Percentiles rank a stretch among this genome's conserved stretches.
phyloP scores from a whole-genome alignment of 2,329 filamentous ascomycete genomes.

The Pyrenophora tritici-repentis region DNA sequence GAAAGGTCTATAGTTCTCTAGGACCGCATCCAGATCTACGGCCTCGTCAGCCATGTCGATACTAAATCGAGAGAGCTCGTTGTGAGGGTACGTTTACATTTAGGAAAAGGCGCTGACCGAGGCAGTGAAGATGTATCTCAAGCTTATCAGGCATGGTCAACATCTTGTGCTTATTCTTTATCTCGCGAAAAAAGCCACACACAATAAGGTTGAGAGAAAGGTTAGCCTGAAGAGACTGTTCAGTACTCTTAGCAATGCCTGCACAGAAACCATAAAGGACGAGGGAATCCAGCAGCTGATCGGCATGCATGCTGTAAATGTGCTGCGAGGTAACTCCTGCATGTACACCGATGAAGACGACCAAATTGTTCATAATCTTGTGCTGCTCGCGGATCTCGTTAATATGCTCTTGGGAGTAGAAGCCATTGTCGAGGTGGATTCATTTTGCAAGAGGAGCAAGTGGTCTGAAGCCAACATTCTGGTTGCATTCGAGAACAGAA shows the following conservation, averaged over 20 bases:
- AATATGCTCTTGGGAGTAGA: too few relatives aligned
- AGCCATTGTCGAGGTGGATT: too few relatives aligned
- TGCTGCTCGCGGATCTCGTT: too few relatives aligned
- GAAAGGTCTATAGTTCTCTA: constrained; percentile 1
- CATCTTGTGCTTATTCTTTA: constrained; percentile 3
- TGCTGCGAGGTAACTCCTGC: constrained; percentile 7
- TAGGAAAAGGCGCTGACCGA: constrained; percentile 1
- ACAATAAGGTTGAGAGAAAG: constrained; percentile 7
- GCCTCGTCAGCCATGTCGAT: neutral
- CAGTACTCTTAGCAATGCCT: neutral
- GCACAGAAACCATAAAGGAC: constrained; percentile 7
- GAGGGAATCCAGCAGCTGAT: constrained; percentile 11
- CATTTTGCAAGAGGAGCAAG: too few relatives aligned
- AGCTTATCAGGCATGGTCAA: constrained; percentile 10
- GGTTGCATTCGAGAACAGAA: too few relatives aligned
- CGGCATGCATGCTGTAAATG: constrained; percentile 7
- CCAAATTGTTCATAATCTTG: too few relatives aligned
- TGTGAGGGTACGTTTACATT: neutral
- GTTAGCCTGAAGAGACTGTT: neutral
- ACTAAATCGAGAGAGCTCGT: neutral
- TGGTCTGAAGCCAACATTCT: too few relatives aligned
- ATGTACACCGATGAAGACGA: too few relatives aligned
- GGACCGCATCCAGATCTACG: neutral
- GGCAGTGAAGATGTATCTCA: constrained; percentile 1
- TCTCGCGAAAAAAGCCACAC: constrained; percentile 1